Conservation (phyloP, 805 yeast genomes). For the Tetrapisispora arboricola region DNA sequence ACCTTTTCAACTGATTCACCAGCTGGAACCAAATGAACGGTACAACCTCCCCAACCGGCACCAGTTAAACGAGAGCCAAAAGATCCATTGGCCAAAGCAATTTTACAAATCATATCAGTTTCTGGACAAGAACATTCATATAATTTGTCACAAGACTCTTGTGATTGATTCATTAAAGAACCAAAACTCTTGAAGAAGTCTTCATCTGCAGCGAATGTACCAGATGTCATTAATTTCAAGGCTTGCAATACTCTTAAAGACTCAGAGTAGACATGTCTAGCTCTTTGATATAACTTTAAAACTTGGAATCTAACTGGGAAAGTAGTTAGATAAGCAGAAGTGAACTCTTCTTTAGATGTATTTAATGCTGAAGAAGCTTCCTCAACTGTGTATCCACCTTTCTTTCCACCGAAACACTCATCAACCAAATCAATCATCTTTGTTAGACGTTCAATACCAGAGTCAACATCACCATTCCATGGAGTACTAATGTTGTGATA, state of each 20-base stretch:
- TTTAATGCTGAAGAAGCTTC: constrained; percentile 39
- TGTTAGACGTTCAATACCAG: constrained; percentile 33
- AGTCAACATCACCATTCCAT: constrained; percentile 40
- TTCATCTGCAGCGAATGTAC: constrained; percentile 9
- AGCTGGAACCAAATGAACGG: constrained; percentile 46
- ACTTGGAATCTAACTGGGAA: constrained; percentile 48
- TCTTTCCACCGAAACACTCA: constrained; percentile 29
- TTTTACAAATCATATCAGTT: constrained; percentile 41
- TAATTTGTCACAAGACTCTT: constrained; percentile 37
- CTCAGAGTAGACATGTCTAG: constrained; percentile 55
- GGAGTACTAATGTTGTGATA: constrained; percentile 16
- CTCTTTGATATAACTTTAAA: constrained; percentile 47
- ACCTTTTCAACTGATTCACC: constrained; percentile 25
- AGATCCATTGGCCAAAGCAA: constrained; percentile 49
- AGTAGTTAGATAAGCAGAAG: constrained; percentile 36
- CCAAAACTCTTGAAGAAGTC: constrained; percentile 40
- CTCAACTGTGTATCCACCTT: constrained; percentile 40
- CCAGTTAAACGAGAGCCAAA: constrained; percentile 69
- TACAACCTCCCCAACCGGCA: constrained; percentile 71
- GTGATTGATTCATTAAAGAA: constrained; percentile 47
- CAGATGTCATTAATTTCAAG: constrained; percentile 32
- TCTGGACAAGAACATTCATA: constrained; percentile 49
- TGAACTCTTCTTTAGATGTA: constrained; percentile 34
- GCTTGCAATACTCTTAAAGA: constrained; percentile 48
- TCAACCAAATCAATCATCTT: constrained; percentile 38